Base-by-base conservation (phyloP, 2,329 filamentous ascomycete genomes). In the Cephalotrichum gorgonifer region DNA sequence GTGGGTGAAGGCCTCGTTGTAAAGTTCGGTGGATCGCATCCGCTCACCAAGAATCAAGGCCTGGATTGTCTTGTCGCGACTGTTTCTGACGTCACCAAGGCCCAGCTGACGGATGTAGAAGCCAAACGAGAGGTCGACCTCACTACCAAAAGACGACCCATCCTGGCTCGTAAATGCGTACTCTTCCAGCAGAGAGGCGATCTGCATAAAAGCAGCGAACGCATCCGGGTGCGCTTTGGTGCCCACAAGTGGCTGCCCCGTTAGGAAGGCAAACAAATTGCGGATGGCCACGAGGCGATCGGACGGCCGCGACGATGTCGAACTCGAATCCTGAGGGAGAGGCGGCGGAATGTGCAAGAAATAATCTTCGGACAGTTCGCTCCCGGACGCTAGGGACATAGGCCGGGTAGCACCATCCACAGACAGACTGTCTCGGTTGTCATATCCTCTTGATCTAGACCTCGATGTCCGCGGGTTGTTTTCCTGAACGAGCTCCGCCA, bases 1-100 rank as follows among this genome's bases (percentile, higher is more conserved):
- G 63, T 97, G 93, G 5, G 89, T 82, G 59, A 96, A 97, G 0
- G 88, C 88, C 64, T 96, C 89, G 51, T 87, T 88, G 66, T 95
- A 97, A 2, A 98, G 75, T 7, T 83, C 76, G 58, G 84, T 79
- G 44, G 79, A 95, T 51, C 83, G 83, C 81, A 97, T 86, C 33
- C 79, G 79, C 67, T 98, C 91, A 50, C 87, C 90, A 11, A 98
- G 72, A n/a, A 97, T 76, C 43, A 97, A 75, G 0, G 84, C 86
- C 65, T 97, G 88, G 23, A 97, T 74, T 0, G 87, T 95, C 73
- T 93, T 94, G 60, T 95, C 88, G 25, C 85, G 78, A 61, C 87
- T 95, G 52, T 78, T 71, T 49, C 89, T 76, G 43, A 95, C 84
- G 64, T 97, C 91, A 3, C 80, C 85, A 28, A 97, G 69, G 20